A percentile compares a stretch with the other conserved stretches of the same genome.
Evolutionary conservation across 2,329 filamentous ascomycete species (phyloP).

Genomic region (Verticillium tricorpus): DNA sequence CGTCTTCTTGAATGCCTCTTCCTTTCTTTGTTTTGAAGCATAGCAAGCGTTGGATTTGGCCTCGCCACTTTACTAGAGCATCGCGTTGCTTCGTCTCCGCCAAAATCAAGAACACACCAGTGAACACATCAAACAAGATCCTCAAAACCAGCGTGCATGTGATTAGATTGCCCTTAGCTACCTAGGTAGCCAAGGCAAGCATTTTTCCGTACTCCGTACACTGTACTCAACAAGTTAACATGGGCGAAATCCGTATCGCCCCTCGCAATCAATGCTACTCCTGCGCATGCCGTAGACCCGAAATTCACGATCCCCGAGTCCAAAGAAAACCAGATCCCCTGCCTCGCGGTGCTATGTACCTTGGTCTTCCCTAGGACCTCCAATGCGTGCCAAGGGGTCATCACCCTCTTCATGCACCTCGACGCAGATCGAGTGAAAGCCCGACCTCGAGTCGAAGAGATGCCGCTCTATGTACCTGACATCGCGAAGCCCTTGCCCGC

Average conservation of each 20-base stretch:
- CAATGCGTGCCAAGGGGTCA: not conserved
- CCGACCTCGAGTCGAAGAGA: not conserved
- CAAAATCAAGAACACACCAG: too few relatives aligned
- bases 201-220: not conserved
- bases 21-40: not conserved
- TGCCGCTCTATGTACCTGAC: conserved; percentile 12
- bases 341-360: not conserved
- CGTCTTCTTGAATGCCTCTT: not conserved
- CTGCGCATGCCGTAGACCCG: not conserved
- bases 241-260: not conserved
- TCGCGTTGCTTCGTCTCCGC: too few relatives aligned
- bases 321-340: not conserved
- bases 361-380: not conserved
- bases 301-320: not conserved
- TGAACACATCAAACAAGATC: too few relatives aligned
- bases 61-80: not conserved
- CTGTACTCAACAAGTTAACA: not conserved
- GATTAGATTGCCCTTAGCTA: not conserved
- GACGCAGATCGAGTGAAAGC: not conserved
- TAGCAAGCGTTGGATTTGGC: not conserved
- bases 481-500: conserved; percentile 11
- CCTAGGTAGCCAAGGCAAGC: not conserved
- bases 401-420: not conserved
- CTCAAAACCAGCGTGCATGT: not conserved
- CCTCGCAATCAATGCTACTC: not conserved